These are phyloP conservation scores for Phytophthora foliorum DNA, from an alignment of 352 stramenopile species.

Conservation along the genomic window DNA sequence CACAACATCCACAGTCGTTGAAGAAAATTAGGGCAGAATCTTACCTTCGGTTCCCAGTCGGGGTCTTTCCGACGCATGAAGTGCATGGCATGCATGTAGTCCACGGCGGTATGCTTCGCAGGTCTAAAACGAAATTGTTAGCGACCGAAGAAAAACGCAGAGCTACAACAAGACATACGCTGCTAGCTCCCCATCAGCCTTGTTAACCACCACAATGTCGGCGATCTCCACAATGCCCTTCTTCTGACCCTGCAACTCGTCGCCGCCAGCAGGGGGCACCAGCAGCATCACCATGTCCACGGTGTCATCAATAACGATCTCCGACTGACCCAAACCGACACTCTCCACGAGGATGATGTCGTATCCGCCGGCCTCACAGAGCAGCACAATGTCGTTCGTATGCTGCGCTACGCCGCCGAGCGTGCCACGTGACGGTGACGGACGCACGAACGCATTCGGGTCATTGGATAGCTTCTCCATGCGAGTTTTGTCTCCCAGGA, in stretches of 20 bases:
- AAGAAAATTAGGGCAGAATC: not conserved
- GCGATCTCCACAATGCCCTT: slow-evolving; percentile 99
- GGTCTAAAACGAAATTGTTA: slow-evolving; percentile 38
- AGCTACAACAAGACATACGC: slow-evolving; percentile 33
- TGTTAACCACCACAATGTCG: slow-evolving; percentile 98
- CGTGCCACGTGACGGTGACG: slow-evolving; percentile 91
- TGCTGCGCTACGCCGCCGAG: slow-evolving; percentile 80
- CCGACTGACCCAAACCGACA: slow-evolving; percentile 97
- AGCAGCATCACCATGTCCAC: slow-evolving; percentile 98
- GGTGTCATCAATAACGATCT: slow-evolving; percentile 97
- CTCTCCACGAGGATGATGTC: slow-evolving; percentile 98
- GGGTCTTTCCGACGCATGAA: slow-evolving; percentile 85
- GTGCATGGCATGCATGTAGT: slow-evolving; percentile 87
- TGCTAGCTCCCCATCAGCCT: slow-evolving; percentile 94
- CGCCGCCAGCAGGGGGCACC: slow-evolving; percentile 95
- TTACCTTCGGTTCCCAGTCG: slow-evolving; percentile 81
- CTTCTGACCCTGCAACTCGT: slow-evolving; percentile 98
- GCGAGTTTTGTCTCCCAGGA: slow-evolving; percentile 98
- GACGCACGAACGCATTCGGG: slow-evolving; percentile 93
- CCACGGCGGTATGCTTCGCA: slow-evolving; percentile 77
- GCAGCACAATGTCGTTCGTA: slow-evolving; percentile 94
- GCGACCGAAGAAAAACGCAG: not conserved
- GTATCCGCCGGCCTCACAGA: slow-evolving; percentile 95
- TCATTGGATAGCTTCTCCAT: slow-evolving; percentile 96
- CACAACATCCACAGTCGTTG: not conserved